Conservation (phyloP, 2,329 filamentous ascomycete species). For the Lachnellula occidentalis region DNA sequence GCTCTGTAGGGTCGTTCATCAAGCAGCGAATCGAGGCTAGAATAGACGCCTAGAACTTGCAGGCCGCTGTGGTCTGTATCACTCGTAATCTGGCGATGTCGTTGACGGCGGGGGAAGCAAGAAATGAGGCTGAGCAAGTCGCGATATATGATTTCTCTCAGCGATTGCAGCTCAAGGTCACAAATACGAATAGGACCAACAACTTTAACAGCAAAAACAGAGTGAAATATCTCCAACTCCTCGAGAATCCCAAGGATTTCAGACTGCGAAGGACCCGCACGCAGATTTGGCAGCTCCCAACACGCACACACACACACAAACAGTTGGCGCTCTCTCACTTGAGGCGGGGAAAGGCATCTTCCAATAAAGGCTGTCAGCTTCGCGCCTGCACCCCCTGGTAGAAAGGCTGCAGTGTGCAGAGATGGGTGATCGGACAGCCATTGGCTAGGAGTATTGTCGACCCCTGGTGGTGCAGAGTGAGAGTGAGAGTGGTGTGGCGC, state of each 20-base stretch:
- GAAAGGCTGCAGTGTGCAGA: constrained; percentile 8
- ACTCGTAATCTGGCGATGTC: constrained; percentile 10
- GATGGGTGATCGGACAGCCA: constrained; percentile 1
- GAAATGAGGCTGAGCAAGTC: neutral
- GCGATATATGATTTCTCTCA: neutral
- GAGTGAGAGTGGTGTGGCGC: constrained; percentile 15
- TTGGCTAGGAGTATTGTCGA: constrained; percentile 11
- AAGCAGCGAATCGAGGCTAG: constrained; percentile 15
- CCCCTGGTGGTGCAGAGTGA: constrained; percentile 13
- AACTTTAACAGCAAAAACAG: neutral
- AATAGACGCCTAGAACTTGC: constrained; percentile 27
- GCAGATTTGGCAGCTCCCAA: neutral
- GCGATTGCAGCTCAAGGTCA: too few species aligned
- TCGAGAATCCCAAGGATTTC: neutral
- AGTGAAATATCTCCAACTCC: neutral
- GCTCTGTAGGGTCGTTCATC: constrained; percentile 4
- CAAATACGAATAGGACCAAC: too few species aligned
- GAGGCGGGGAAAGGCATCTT: constrained; percentile 13
- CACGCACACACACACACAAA: neutral
- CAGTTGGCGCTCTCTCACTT: constrained; percentile 11
- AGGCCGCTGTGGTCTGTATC: neutral
- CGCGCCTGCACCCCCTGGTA: constrained; percentile 17
- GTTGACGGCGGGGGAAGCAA: constrained; percentile 8
- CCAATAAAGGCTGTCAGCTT: constrained; percentile 21
- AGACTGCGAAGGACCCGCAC: neutral